These are phyloP conservation scores for Teratosphaeria viscida DNA, from an alignment of 2,329 filamentous ascomycete species.

Conservation along the genomic window DNA sequence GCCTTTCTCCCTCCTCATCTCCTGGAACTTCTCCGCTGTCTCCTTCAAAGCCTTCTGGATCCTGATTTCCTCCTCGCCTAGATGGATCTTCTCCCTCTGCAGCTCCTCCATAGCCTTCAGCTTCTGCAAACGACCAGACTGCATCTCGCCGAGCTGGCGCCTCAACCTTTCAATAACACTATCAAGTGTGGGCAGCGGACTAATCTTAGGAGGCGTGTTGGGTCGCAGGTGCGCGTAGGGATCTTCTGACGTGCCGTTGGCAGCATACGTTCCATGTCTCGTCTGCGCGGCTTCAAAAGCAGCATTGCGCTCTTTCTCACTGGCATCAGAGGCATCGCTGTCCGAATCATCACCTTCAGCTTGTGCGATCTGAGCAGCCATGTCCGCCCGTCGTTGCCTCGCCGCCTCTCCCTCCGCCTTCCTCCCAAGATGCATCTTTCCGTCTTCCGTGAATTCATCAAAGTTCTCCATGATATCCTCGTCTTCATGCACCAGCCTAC, in stretches of 20 bases:
- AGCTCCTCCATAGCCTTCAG: slow-evolving; percentile 55
- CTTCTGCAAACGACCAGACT: slow-evolving; percentile 47
- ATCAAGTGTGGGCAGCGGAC: slow-evolving; percentile 63
- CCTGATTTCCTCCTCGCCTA: slow-evolving; percentile 61
- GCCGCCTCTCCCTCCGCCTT: slow-evolving; percentile 66
- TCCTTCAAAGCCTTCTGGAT: slow-evolving; percentile 73
- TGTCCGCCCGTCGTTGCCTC: slow-evolving; percentile 54
- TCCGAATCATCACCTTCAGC: slow-evolving; percentile 36
- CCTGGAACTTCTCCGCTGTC: slow-evolving; percentile 62
- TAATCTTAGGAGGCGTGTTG: slow-evolving; percentile 61
- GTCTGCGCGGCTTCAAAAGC: slow-evolving; percentile 85
- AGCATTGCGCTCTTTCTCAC: slow-evolving; percentile 53
- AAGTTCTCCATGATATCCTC: slow-evolving; percentile 91
- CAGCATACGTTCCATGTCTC: slow-evolving; percentile 66
- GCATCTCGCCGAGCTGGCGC: slow-evolving; percentile 51
- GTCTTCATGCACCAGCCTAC: slow-evolving; percentile 61
- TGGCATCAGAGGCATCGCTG: slow-evolving; percentile 52
- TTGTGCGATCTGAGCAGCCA: slow-evolving; percentile 70
- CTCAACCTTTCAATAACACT: slow-evolving; percentile 57
- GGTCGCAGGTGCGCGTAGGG: slow-evolving; percentile 28
- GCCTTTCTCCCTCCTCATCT: slow-evolving; percentile 41
- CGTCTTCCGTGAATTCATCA: slow-evolving; percentile 66
- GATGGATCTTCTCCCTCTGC: slow-evolving; percentile 56
- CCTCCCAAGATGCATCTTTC: slow-evolving; percentile 63
- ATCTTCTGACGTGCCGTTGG: slow-evolving; percentile 8